These are phyloP conservation scores for Ophiostoma quercus DNA, from an alignment of 2,329 filamentous ascomycete genomes.

Conservation along the genomic window DNA sequence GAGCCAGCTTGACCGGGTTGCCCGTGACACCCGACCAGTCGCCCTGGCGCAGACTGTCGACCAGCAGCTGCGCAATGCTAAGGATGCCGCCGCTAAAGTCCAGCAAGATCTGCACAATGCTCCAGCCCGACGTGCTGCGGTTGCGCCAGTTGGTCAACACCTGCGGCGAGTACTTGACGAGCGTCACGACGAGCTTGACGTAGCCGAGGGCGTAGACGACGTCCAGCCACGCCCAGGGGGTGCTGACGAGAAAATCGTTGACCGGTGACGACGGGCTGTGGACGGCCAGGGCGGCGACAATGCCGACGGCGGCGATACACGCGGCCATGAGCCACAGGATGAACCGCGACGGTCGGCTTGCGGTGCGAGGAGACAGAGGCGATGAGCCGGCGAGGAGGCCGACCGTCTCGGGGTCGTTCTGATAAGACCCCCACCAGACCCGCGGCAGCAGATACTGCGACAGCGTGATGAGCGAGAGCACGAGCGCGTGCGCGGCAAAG, in stretches of 20 bases:
- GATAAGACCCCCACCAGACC: constrained; percentile 56
- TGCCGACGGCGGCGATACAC: constrained; percentile 56
- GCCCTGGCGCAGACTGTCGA: constrained; percentile 77
- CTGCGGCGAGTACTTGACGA: constrained; percentile 92
- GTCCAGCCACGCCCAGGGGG: constrained; percentile 59
- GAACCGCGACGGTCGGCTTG: constrained; percentile 51
- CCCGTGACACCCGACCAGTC: constrained; percentile 90
- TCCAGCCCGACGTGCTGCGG: constrained; percentile 82
- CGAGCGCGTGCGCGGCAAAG: constrained; percentile 75
- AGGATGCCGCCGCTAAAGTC: constrained; percentile 78
- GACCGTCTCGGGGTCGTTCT: not conserved
- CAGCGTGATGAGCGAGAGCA: constrained; percentile 66
- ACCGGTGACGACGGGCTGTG: not conserved
- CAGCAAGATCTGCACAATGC: constrained; percentile 75
- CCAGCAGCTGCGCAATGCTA: constrained; percentile 71
- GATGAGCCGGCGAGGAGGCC: not conserved
- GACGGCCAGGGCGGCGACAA: constrained; percentile 39
- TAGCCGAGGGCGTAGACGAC: constrained; percentile 68
- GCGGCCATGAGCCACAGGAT: constrained; percentile 67
- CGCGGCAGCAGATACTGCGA: constrained; percentile 67
- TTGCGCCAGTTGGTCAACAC: constrained; percentile 77
- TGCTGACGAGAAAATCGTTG: constrained; percentile 28
- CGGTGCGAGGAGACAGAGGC: not conserved
- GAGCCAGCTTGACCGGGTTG: constrained; percentile 83
- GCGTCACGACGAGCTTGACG: constrained; percentile 80